Conservation (phyloP, 148 eudicot species). For the Vaccinium macrocarpon region DNA sequence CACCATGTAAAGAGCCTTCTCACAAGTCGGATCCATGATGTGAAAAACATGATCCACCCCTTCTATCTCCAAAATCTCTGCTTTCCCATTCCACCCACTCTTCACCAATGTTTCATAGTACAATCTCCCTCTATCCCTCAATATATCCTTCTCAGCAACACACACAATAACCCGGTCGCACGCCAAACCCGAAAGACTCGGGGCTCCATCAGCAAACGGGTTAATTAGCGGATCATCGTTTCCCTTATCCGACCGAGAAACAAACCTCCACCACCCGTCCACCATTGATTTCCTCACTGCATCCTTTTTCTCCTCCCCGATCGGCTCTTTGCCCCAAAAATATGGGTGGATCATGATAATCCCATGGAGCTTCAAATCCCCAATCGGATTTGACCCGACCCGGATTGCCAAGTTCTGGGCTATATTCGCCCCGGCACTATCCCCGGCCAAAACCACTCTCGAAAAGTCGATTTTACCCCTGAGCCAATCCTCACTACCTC, state of each 20-base stretch:
- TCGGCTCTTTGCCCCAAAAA: slow-evolving; percentile 39
- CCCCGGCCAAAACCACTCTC: slow-evolving; percentile 35
- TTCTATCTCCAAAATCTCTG: slow-evolving; percentile 24
- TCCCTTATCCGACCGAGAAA: slow-evolving; percentile 36
- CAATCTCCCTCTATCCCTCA: slow-evolving; percentile 32
- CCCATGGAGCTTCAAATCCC: slow-evolving; percentile 23
- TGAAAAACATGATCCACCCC: slow-evolving; percentile 47
- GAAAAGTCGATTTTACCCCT: slow-evolving; percentile 26
- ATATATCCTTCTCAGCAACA: slow-evolving; percentile 36
- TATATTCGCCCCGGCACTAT: slow-evolving; percentile 44
- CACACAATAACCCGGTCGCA: slow-evolving; percentile 29
- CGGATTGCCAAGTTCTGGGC: slow-evolving; percentile 26
- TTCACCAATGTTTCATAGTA: slow-evolving; percentile 28
- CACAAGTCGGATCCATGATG: slow-evolving; percentile 33
- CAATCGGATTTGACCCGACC: slow-evolving; percentile 16
- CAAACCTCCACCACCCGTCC: slow-evolving; percentile 41
- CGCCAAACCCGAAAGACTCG: slow-evolving; percentile 14
- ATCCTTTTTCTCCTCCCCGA: slow-evolving; percentile 31
- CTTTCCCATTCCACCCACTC: slow-evolving; percentile 26
- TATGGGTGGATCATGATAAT: slow-evolving; percentile 36
- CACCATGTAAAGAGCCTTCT: slow-evolving; percentile 28
- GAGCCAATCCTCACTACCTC: slow-evolving; percentile 32
- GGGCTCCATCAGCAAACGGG: slow-evolving; percentile 32
- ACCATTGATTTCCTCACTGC: slow-evolving; percentile 33
- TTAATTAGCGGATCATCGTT: slow-evolving; percentile 37